Base-by-base conservation (phyloP, 768 basidiomycete species). In the Neoboletus magnificus region DNA sequence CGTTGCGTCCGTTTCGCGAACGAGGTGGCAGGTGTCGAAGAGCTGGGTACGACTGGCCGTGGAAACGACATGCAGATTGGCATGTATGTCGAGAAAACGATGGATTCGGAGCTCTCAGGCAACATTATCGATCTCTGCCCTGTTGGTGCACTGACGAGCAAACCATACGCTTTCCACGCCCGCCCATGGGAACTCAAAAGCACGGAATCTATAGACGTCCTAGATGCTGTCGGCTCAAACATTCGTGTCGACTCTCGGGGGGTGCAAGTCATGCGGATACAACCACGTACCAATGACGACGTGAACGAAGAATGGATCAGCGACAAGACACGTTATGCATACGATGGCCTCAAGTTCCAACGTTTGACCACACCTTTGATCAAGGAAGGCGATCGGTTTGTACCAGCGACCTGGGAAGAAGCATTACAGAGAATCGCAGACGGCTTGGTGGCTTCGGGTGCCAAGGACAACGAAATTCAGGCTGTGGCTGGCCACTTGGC, bases 231-330 rank as follows among this genome's bases (percentile, higher is more conserved):
- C 44, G 97, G 97, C 15, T 93, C 91, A 58, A 98, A 98, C 72
- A 97, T 99, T 71, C 88, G 94, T 43, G 81, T 99, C 52, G 95
- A 99, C 72, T 95, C 95, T 36, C 84, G 96, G 35, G 94, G 94
- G 39, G 89, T 96, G 5, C 85, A 92, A 71, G 96, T 98, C 59
- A 98, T 98, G 95, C 87, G 97, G 48, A 82, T 99, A 62, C 94
- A 97, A 67, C 97, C 97, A 1, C 83, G 90, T 66, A 91, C 92
- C 48, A 98, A 98, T 70, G 97, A 98, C 72, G 91, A 97, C 62
- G 87, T 99, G 60, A 99, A 99, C 72, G 97, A 99, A 77, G 97
- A 99, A 73, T 98, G 97, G 97, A 96, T 99, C 71, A 93, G 83
- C 72, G 97, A 99, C 81, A 99, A 99, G 82, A 94, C 96, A 2